These are phyloP conservation scores for Magnaporthiopsis incrustans DNA, from an alignment of 2,329 filamentous ascomycete genomes.

Conservation along the genomic window DNA sequence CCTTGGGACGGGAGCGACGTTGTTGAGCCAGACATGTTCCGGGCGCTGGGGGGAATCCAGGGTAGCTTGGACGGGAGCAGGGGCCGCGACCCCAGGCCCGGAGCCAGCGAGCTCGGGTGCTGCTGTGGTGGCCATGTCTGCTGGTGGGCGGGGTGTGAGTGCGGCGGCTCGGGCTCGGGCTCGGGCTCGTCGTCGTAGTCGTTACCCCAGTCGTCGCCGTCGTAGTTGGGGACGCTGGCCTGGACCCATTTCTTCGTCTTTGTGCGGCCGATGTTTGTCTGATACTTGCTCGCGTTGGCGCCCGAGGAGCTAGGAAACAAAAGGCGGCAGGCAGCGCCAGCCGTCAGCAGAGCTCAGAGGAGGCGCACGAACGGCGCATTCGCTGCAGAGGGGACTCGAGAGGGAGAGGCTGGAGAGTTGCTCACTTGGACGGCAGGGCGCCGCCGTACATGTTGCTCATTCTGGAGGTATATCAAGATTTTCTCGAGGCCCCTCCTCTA, in stretches of 20 bases:
- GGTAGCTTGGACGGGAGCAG: not conserved
- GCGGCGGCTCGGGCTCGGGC: constrained; percentile 19
- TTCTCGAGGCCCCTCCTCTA: not conserved
- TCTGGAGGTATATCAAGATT: not conserved
- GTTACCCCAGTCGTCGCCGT: constrained; percentile 87
- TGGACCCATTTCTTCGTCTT: constrained; percentile 96
- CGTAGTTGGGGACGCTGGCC: constrained; percentile 78
- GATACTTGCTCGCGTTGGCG: constrained; percentile 42
- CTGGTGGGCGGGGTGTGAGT: constrained; percentile 7
- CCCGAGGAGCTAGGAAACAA: not conserved
- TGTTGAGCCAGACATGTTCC: constrained; percentile 11
- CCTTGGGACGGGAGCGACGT: constrained; percentile 17
- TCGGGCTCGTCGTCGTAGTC: constrained; percentile 55
- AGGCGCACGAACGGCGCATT: too few relatives aligned
- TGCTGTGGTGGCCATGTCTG: not conserved
- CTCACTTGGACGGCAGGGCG: not conserved
- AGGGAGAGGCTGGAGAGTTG: not conserved
- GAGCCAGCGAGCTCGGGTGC: constrained; percentile 3
- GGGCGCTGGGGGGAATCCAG: not conserved
- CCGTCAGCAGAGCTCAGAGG: not conserved
- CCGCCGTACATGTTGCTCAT: not conserved
- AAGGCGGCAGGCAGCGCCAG: not conserved
- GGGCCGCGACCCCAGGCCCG: not conserved
- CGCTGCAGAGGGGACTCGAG: too few relatives aligned
- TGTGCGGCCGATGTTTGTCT: constrained; percentile 76